These are phyloP conservation scores for Fusarium brachygibbosum DNA, from an alignment of 2,329 filamentous ascomycete species.

Conservation along the genomic window DNA sequence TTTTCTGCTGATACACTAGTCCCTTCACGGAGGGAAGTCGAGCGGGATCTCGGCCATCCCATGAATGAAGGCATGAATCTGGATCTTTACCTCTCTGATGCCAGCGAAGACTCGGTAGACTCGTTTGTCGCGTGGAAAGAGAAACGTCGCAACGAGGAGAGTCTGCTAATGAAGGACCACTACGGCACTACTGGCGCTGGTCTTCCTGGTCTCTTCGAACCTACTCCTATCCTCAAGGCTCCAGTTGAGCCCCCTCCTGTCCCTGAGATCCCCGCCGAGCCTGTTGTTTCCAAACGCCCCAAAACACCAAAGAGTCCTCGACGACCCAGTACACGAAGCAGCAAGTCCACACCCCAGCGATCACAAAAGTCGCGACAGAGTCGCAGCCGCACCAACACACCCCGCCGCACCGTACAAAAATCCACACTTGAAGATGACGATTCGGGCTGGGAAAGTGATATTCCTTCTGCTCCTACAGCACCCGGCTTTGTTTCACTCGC, in stretches of 20 bases:
- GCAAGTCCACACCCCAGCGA: constrained; percentile 24
- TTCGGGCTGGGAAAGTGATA: constrained; percentile 35
- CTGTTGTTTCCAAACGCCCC: background rate
- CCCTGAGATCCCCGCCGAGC: constrained; percentile 5
- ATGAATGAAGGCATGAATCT: background rate
- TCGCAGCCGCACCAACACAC: constrained; percentile 23
- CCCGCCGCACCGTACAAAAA: constrained; percentile 4
- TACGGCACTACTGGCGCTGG: constrained; percentile 44
- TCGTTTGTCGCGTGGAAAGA: constrained; percentile 44
- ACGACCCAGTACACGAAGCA: constrained; percentile 22
- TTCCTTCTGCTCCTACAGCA: constrained; percentile 21
- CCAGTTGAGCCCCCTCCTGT: constrained; percentile 16
- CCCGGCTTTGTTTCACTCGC: constrained; percentile 37
- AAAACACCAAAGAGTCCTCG: constrained; percentile 31
- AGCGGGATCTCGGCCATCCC: constrained; percentile 20
- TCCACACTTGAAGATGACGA: constrained; percentile 32
- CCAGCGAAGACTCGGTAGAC: constrained; percentile 50
- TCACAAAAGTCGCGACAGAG: constrained; percentile 5
- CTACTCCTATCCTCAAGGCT: constrained; percentile 25
- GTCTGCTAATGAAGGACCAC: constrained; percentile 47
- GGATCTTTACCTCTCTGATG: constrained; percentile 38
- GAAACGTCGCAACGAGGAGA: constrained; percentile 40
- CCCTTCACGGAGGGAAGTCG: constrained; percentile 18
- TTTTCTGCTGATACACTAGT: constrained; percentile 34
- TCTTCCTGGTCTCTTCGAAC: constrained; percentile 50